Conservation (phyloP, 352 stramenopile genomes). For the Phytopythium delawarense region DNA sequence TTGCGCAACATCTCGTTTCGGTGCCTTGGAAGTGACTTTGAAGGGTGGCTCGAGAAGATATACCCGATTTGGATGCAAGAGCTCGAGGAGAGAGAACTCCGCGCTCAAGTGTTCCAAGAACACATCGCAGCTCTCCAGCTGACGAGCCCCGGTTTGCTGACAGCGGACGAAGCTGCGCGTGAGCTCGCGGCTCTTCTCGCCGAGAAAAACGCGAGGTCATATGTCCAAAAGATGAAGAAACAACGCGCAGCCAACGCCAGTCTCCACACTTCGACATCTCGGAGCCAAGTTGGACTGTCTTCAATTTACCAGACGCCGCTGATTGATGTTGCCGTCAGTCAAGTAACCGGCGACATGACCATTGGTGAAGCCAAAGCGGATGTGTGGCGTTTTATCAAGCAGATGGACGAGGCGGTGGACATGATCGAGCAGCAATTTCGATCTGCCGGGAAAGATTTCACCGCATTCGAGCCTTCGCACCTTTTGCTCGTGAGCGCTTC, state of each 20-base stretch:
- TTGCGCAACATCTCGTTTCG: conserved; percentile 37
- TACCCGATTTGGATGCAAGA: conserved; percentile 76
- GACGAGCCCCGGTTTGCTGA: conserved; percentile 46
- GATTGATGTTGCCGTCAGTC: conserved; percentile 25
- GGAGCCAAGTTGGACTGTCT: background rate
- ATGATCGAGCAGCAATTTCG: conserved; percentile 23
- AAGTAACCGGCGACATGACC: conserved; percentile 25
- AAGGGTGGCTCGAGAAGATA: conserved; percentile 63
- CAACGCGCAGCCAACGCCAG: conserved; percentile 6
- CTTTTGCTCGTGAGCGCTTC: conserved; percentile 26
- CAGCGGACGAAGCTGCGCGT: conserved; percentile 20
- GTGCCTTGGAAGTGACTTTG: conserved; percentile 46
- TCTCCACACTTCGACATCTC: background rate
- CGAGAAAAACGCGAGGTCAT: conserved; percentile 61
- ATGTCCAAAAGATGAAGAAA: conserved; percentile 53
- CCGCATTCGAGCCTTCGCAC: conserved; percentile 22
- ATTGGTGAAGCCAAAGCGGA: conserved; percentile 35
- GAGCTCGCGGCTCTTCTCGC: conserved; percentile 44
- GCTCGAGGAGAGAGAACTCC: conserved; percentile 56
- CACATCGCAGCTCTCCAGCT: conserved; percentile 48
- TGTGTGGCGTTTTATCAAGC: conserved; percentile 23
- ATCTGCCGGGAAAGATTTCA: conserved; percentile 11
- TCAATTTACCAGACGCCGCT: conserved; percentile 13
- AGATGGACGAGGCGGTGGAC: conserved; percentile 45
- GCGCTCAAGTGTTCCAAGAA: conserved; percentile 58